These are phyloP conservation scores for Termitomyces sp. DNA, from an alignment of 768 basidiomycete species.

Conservation along the genomic window DNA sequence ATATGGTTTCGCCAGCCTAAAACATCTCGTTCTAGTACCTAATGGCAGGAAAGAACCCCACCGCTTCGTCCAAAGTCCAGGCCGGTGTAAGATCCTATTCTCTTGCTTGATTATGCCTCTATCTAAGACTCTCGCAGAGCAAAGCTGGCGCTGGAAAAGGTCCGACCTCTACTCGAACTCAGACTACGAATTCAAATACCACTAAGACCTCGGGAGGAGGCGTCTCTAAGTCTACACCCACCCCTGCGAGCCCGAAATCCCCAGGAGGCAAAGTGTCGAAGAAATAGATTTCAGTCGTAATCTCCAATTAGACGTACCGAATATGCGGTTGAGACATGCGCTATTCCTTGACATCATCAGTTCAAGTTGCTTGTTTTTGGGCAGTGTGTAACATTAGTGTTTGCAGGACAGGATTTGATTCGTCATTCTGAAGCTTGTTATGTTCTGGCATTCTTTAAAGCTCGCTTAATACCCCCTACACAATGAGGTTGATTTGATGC, in stretches of 20 bases:
- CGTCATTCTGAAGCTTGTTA: neutral
- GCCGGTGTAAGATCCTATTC: neutral
- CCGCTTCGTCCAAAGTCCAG: slow-evolving; percentile 4
- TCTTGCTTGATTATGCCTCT: neutral
- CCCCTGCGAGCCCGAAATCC: slow-evolving; percentile 4
- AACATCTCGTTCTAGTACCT: neutral
- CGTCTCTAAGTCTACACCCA: slow-evolving; percentile 3
- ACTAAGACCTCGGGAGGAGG: slow-evolving; percentile 4
- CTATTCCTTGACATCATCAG: neutral
- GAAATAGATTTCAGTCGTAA: neutral
- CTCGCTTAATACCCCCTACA: neutral
- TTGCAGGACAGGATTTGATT: neutral
- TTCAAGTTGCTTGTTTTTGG: neutral
- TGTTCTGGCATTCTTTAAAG: neutral
- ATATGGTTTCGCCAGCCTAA: neutral
- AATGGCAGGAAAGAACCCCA: slow-evolving; percentile 8
- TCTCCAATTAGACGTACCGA: neutral
- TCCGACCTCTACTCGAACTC: slow-evolving; percentile 1
- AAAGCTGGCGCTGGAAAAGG: slow-evolving; percentile 7
- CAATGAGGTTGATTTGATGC: neutral
- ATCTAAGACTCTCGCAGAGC: neutral
- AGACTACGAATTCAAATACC: slow-evolving; percentile 1
- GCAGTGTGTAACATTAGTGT: neutral
- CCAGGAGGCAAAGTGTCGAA: slow-evolving; percentile 4
- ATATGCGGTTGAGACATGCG: neutral